These are phyloP conservation scores for Monilinia fructigena DNA, from an alignment of 2,329 filamentous ascomycete genomes.

Conservation along the genomic window DNA sequence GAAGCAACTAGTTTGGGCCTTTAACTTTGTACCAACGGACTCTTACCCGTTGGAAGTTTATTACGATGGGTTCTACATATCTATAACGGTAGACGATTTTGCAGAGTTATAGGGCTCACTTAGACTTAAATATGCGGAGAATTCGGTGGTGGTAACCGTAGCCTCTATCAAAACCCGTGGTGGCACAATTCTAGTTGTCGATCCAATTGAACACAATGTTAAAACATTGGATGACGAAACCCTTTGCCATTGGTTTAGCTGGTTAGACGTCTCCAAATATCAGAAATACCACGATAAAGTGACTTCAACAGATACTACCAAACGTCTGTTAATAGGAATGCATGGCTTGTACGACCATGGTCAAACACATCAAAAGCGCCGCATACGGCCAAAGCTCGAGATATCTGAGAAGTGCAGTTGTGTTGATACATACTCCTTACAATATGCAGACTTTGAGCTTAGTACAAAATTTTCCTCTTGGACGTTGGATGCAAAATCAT, in stretches of 20 bases:
- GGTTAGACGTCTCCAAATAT: neutral
- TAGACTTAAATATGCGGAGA: neutral
- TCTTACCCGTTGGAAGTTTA: neutral
- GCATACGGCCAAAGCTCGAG: neutral
- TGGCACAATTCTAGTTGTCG: neutral
- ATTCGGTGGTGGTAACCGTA: neutral
- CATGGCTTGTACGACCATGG: neutral
- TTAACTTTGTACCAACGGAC: neutral
- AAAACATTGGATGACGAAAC: neutral
- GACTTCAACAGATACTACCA: neutral
- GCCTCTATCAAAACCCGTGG: neutral
- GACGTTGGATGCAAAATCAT: neutral
- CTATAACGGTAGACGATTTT: neutral
- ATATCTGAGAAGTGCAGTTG: neutral
- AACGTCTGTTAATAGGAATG: neutral
- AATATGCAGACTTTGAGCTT: slow-evolving; percentile 9
- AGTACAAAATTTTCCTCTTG: slow-evolving; percentile 10
- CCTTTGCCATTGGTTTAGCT: slow-evolving; percentile 4
- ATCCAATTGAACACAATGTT: neutral
- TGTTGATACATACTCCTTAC: neutral
- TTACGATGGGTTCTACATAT: neutral
- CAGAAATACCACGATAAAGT: neutral
- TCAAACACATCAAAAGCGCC: no score
- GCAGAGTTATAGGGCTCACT: slow-evolving; percentile 5
- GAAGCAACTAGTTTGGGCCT: neutral